Base-by-base conservation (phyloP, 1,139 yeast genomes). In the Blastobotrys aristatus region DNA sequence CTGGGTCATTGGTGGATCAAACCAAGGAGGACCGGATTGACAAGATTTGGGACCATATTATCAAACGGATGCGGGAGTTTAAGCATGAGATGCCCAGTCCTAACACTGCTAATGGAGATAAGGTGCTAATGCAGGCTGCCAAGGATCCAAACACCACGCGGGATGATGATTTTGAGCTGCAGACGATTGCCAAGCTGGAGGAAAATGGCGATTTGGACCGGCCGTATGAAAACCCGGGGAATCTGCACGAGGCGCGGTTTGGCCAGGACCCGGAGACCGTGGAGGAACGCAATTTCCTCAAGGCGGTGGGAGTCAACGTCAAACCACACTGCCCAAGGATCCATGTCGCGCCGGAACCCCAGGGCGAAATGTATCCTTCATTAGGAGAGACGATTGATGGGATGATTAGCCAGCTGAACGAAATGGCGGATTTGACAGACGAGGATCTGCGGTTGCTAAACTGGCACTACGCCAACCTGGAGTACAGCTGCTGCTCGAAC, bases 391-490 rank as follows among this genome's bases (percentile, higher is more conserved):
- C 74, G 3, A 60, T 71, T 55, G 62, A 60, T 40, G 65, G 64
- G 20, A 58, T 67, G 39, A 57, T 70, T 2, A 57, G 57, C 10
- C 65, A 68, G 48, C 56, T 67, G 13, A 53, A 55, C 13, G 59
- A 59, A 11, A 49, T 68, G 29, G 61, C 68, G 2, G 62, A 67
- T 18, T 55, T 71, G 24, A 57, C 63, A 4, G 63, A 62, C 3
- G 59, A 61, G 39, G 75, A 71, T 44, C 43, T 64, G 32, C 59
- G 67, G 5, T 56, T 71, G 2, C 53, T 71, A 32, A 67, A 66
- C 46, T 71, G 75, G 75, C 68, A 71, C 44, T 62, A 63, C 44
- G 73, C 74, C 7, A 70, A 70, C 48, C 59, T 70, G 37, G 75
- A 71, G 55, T 67, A 66, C 53, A 57, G 62, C n/a, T 60, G 64